Percentiles rank a stretch among this genome's conserved stretches.
Conservation (phyloP, 2,329 filamentous ascomycete species). For the Alternaria rosae region DNA sequence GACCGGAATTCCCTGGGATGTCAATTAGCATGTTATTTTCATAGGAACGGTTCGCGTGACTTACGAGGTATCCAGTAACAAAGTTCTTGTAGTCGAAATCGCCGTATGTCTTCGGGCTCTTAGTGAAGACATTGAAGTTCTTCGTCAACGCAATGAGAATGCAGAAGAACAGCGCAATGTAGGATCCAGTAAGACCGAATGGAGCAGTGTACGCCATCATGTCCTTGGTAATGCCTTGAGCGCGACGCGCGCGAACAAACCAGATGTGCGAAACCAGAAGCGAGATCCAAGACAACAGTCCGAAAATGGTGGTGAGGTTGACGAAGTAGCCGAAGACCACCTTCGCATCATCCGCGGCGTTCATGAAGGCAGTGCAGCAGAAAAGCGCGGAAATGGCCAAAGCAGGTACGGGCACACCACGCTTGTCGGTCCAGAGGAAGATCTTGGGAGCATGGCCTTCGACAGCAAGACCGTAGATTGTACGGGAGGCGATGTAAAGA, state of each 20-base stretch:
- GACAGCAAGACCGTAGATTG: slow-evolving; percentile 74
- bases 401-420: slow-evolving; percentile 74
- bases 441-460: slow-evolving; percentile 76
- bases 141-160: slow-evolving; percentile 79
- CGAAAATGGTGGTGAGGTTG: slow-evolving; percentile 54
- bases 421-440: slow-evolving; percentile 73
- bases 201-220: slow-evolving; percentile 68
- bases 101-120: slow-evolving; percentile 51
- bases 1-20: slow-evolving; percentile 75
- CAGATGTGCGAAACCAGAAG: slow-evolving; percentile 59
- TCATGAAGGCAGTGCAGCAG: slow-evolving; percentile 70
- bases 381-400: slow-evolving; percentile 68
- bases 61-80: slow-evolving; percentile 71
- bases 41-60: background rate
- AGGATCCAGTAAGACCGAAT: slow-evolving; percentile 74
- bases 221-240: slow-evolving; percentile 55
- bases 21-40: background rate
- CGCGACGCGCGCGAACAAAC: slow-evolving; percentile 56
- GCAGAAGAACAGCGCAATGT: slow-evolving; percentile 73
- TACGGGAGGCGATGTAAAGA: slow-evolving; percentile 76
- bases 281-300: slow-evolving; percentile 58
- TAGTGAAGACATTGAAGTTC: slow-evolving; percentile 77
- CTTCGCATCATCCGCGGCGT: slow-evolving; percentile 51
- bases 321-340: slow-evolving; percentile 59
- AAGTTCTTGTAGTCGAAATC: slow-evolving; percentile 78